Conservation (phyloP, 345 rosid genomes). For the Eucalyptus cloeziana region DNA sequence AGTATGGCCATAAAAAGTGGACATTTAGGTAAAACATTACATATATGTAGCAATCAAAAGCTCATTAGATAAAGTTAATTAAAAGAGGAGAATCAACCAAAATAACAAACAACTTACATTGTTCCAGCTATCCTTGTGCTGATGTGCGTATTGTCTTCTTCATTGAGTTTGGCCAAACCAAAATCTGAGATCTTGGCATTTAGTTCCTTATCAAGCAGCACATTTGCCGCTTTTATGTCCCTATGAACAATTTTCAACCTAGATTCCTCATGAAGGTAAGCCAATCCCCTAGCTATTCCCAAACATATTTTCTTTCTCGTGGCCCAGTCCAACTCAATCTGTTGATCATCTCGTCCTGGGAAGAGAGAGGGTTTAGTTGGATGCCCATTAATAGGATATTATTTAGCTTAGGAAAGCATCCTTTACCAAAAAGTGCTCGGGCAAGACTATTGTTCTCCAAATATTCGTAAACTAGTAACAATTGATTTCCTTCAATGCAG, state of each 20-base stretch:
- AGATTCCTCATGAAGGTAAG: constrained; percentile 22
- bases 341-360: constrained; percentile 27
- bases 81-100: neutral
- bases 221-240: too few relatives aligned
- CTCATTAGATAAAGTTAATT: neutral
- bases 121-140: neutral
- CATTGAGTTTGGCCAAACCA: constrained; percentile 31
- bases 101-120: neutral
- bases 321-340: constrained; percentile 35
- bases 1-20: too few relatives aligned
- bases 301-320: constrained; percentile 38
- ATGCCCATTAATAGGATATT: neutral
- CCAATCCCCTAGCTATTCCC: constrained; percentile 46
- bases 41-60: too few relatives aligned
- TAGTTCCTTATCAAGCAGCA: too few relatives aligned
- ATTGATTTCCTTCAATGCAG: constrained; percentile 52
- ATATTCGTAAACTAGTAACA: constrained; percentile 48
- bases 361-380: neutral
- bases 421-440: constrained; percentile 45
- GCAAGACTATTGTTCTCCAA: constrained; percentile 53
- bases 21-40: too few relatives aligned
- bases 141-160: constrained; percentile 61
- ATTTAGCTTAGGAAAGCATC: neutral
- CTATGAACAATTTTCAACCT: too few relatives aligned
- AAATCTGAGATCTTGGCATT: too few relatives aligned